Percentiles rank a stretch among this genome's conserved stretches.
These are phyloP conservation scores for Boletus rubescentipes DNA, from an alignment of 768 basidiomycete genomes.

Conservation along the genomic window DNA sequence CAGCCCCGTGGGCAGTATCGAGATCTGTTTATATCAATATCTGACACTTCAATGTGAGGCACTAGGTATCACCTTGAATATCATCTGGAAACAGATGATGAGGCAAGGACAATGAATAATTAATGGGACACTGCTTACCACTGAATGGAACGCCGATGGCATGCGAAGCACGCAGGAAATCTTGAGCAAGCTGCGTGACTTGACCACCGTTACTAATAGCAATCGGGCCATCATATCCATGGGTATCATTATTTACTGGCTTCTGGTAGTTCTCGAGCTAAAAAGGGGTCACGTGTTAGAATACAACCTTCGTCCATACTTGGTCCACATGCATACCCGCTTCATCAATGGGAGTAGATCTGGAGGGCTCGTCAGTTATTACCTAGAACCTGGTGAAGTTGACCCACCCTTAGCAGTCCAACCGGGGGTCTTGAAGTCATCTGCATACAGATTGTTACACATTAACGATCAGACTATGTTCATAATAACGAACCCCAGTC, in stretches of 20 bases:
- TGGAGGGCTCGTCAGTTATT: constrained; percentile 22
- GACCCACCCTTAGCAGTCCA: constrained; percentile 61
- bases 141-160: constrained; percentile 62
- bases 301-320: not conserved
- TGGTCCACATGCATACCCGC: constrained; percentile 36
- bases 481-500: constrained; percentile 56
- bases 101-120: not conserved
- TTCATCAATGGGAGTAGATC: constrained; percentile 74
- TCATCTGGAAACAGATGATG: constrained; percentile 44
- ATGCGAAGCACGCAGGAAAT: constrained; percentile 65
- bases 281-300: not conserved
- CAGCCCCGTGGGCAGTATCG: constrained; percentile 57
- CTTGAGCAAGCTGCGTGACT: constrained; percentile 61
- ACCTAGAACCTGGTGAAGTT: not conserved
- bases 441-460: constrained; percentile 29
- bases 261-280: constrained; percentile 78
- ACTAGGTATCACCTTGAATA: constrained; percentile 46
- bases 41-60: not conserved
- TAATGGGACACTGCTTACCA: constrained; percentile 38
- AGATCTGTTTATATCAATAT: constrained; percentile 41
- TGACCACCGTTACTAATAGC: constrained; percentile 71
- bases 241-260: constrained; percentile 61
- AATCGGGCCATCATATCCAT: constrained; percentile 74
- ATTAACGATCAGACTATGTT: not conserved
- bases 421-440: constrained; percentile 71